phyloP scores from a whole-genome alignment of 2,329 filamentous ascomycete species.

The Exophiala sp. region DNA sequence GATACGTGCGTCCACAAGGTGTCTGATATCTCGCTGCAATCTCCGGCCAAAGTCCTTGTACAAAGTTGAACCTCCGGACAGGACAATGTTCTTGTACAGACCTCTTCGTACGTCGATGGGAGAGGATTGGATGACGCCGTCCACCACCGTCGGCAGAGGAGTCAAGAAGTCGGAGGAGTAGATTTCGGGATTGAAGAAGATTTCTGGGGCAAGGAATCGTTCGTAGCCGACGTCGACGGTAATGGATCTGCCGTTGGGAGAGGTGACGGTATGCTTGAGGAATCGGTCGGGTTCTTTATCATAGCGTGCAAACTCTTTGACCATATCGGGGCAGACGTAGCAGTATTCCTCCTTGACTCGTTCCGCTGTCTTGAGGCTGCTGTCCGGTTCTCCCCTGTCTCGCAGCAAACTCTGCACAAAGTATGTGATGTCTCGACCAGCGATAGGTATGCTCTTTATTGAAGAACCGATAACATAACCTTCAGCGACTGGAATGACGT shows the following conservation, averaged over 20 bases:
- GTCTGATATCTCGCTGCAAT: conserved; percentile 94
- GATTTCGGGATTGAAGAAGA: conserved; percentile 99
- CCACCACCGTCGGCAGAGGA: conserved; percentile 87
- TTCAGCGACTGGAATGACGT: conserved; percentile 97
- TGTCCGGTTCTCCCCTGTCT: conserved; percentile 94
- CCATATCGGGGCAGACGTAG: conserved; percentile 97
- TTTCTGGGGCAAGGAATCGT: conserved; percentile 94
- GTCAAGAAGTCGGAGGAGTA: conserved; percentile 99
- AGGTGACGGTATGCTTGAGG: conserved; percentile 80
- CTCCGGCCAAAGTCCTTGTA: conserved; percentile 98
- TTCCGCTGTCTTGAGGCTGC: conserved; percentile 93
- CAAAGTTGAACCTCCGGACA: conserved; percentile 92
- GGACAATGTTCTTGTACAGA: conserved; percentile 98
- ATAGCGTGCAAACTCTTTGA: conserved; percentile 95
- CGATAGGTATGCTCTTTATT: conserved; percentile 98
- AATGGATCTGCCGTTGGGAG: conserved; percentile 80
- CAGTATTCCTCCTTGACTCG: conserved; percentile 99
- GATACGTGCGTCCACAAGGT: conserved; percentile 90
- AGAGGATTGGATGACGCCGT: conserved; percentile 94
- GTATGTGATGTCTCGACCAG: conserved; percentile 96
- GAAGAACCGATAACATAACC: conserved; percentile 98
- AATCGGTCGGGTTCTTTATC: conserved; percentile 91
- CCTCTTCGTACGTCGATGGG: conserved; percentile 96
- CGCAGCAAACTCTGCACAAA: conserved; percentile 95
- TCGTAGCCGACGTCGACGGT: conserved; percentile 95